Conservation (phyloP, 768 basidiomycete genomes). For the Termitomyces sp. region DNA sequence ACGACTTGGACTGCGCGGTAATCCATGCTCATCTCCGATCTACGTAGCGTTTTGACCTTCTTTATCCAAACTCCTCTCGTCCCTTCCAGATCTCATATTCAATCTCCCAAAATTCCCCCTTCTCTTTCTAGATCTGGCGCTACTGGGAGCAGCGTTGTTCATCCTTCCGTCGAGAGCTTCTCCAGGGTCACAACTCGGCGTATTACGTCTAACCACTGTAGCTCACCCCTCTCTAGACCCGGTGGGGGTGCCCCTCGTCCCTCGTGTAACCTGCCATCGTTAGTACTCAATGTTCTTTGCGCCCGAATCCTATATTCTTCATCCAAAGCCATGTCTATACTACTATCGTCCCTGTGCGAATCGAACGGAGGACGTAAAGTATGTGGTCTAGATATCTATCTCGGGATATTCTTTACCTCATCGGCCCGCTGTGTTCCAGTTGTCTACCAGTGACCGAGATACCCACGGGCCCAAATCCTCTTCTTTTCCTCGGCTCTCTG, state of each 20-base stretch:
- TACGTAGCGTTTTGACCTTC: background rate
- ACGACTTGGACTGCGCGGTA: background rate
- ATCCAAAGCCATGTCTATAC: background rate
- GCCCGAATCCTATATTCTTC: background rate
- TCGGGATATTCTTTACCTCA: background rate
- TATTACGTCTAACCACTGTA: conserved; percentile 4
- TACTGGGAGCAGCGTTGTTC: background rate
- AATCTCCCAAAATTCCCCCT: background rate
- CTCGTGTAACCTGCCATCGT: background rate
- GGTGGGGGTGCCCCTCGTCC: conserved; percentile 3
- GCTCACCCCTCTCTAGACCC: conserved; percentile 4
- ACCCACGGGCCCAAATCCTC: background rate
- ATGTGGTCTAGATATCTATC: background rate
- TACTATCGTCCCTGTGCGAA: background rate
- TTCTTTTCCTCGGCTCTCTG: background rate
- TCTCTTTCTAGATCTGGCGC: conserved; percentile 7
- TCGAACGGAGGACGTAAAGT: background rate
- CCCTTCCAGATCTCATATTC: conserved; percentile 5
- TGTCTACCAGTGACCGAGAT: background rate
- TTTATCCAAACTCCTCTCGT: background rate
- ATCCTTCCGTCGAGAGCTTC: conserved; percentile 1
- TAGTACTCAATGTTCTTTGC: background rate
- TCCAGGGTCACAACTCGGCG: conserved; percentile 1
- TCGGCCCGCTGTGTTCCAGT: background rate
- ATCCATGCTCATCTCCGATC: background rate